Evolutionary conservation across 257 asterid genomes (phyloP), one percentile per base, ranked within the genome.

Genomic region (Petrea volubilis): DNA sequence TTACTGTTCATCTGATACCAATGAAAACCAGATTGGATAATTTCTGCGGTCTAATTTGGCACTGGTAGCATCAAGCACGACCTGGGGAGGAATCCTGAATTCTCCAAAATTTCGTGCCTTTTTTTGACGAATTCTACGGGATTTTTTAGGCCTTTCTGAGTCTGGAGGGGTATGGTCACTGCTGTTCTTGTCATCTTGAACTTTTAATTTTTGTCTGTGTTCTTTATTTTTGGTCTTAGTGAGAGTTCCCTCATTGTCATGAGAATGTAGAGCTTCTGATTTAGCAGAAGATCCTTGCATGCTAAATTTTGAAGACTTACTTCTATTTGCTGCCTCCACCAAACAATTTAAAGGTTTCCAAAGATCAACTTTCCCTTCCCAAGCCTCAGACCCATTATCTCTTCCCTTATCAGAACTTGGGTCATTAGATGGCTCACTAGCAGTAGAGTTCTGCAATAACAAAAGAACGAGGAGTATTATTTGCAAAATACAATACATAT

Each of bases 261-360:
- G 84, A 70, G 88, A 74, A 73, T 73, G 80, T 41, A 46, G 67
- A 67, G 78, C 81, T 63, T 88, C 94, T 56, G 88, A 74, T 82
- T 90, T 92, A 78, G 81, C 65, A 69, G 67, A 74, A 64, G 96
- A 85, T 72, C 85, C 92, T 71, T 83, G 92, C 44, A 73, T 62
- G 62, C 83, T 56, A 60, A 84, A 78, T 76, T 87, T 92, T 10
- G 89, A 82, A 69, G 96, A 81, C 81, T 95, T 95, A 80, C 92
- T 90, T 79, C 97, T 88, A 68, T 88, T 90, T 72, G 98, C 99
- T 70, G 86, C 99, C 75, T 95, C 99, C 80, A 95, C 99, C 80
- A 95, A 87, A 83, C 96, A 88, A 77, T 86, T 92, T 66, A 92
- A 84, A 69, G 99, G 97, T 64, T 92, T 92, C 99, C 99, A 95